Evolutionary conservation across 805 yeast genomes (phyloP), one percentile per base, ranked within the genome.

Genomic region (Pichia insulana): DNA sequence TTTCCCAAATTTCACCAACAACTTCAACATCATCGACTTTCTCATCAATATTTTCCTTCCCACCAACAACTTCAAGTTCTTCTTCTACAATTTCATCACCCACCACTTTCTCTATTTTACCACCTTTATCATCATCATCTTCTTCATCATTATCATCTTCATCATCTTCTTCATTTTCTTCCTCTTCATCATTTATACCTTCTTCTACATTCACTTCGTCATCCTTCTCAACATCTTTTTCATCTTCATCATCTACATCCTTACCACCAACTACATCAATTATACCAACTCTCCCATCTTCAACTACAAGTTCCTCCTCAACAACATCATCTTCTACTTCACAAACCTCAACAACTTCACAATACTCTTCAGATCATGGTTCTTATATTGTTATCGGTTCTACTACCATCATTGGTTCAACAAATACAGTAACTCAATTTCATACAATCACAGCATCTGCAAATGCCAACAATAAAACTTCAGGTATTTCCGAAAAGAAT

Each of bases 401-500:
- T 20, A 47, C 55, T 8, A 48, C 57, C 3, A 40, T 67, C 8
- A 52, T 57, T 4, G 45, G 43, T 19, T 45, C 48, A 39, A 41
- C 46, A 36, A 42, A 40, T 37, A 46, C 56, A 52, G 16, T 42
- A 50, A 30, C 53, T 1, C 27, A 34, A 10, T 42, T 36, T 31
- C 46, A 43, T 34, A 53, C 56, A 6, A 32, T 52, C 13, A 45
- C 55, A 1, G 47, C 47, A 2, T 33, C 58, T 2, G 50, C 63
- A 3, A 48, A 62, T 7, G 54, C 64, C 9, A 31, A 39, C n/a
- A 33, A 44, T 12, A 43, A 51, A 22, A 31, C 54, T 7, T 53
- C 61, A 3, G 81, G 81, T 0, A 60, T 78, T 7, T 68, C 80
- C 1, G 53, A 65, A 13, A 69, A 71, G 39, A 61, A 72, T 45